phyloP scores from a whole-genome alignment of 176 grass and related monocot genomes.

The Aegilops longissima region DNA sequence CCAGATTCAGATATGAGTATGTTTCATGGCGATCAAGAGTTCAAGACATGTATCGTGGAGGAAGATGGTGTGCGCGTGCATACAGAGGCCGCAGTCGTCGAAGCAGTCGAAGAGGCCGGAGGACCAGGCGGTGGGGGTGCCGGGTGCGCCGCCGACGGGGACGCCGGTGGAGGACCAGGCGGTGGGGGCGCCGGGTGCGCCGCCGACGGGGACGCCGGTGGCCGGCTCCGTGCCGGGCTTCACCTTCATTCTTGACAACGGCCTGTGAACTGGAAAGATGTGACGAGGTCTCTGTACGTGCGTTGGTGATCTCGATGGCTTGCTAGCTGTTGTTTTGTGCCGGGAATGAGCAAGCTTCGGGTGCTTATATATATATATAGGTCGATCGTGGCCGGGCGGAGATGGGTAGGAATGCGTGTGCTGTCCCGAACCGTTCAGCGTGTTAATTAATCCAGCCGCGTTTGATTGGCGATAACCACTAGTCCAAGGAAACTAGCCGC shows the following conservation, averaged over 20 bases:
- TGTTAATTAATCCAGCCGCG: no score
- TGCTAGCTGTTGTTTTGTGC: neutral
- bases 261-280: no score
- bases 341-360: neutral
- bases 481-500: neutral
- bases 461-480: no score
- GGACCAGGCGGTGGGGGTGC: constrained; percentile 20
- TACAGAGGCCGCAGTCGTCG: constrained; percentile 46
- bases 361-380: no score
- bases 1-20: no score
- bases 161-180: neutral
- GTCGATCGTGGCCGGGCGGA: no score
- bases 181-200: no score
- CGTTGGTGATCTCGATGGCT: no score
- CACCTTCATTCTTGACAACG: neutral
- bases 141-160: neutral
- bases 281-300: neutral
- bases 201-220: neutral
- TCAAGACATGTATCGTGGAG: neutral
- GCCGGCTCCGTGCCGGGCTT: neutral
- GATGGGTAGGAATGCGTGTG: neutral
- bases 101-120: constrained; percentile 64
- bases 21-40: neutral
- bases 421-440: neutral
- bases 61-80: no score